Evolutionary conservation across 768 basidiomycete genomes (phyloP), one percentile per base, ranked within the genome.

Genomic region (Rubroboletus pulcherrimus): DNA sequence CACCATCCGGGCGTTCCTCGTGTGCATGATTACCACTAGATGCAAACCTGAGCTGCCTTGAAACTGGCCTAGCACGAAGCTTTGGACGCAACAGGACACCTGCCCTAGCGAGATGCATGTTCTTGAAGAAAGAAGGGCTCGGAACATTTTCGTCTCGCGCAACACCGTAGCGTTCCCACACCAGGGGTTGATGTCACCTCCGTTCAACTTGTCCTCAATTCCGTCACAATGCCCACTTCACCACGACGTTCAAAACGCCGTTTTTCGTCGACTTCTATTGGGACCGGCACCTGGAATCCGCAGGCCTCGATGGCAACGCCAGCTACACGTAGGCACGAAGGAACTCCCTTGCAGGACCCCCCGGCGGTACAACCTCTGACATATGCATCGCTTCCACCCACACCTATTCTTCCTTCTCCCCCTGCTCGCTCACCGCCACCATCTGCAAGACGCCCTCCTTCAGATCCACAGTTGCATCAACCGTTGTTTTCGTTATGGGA

Each of bases 401-500:
- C 88, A 9, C 89, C 89, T 12, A 83, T 87, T 48, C 73, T 78
- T 19, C 73, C 78, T 26, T 81, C 83, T 43, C 73, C 76, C 12
- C 71, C 66, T 47, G 44, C 64, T 24, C 11, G 38, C 38, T 68
- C 70, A 15, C 69, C 71, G 0, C 66, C 67, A 7, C 60, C 66
- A 12, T 57, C 56, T 14, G 50, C 49, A 38, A 47, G 58, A n/a
- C 21, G 24, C n/a, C 26, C 61, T 57, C 30, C 64, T 52, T 54
- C 61, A 54, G 54, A 56, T 26, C 31, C 56, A 26, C 60, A 59
- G 39, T 57, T 57, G 39, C 65, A 67, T 47, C 67, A 70, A 5
- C 75, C 75, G 0, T 83, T 90, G 4, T 92, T 91, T 69, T 92
- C 92, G 5, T 67, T 96, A 21, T 96, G 93, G 93, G 93, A 95